Percentiles rank a stretch among this genome's conserved stretches.
Evolutionary conservation across 192 early-diverging fungal genomes (phyloP).

Genomic region (Lobosporangium transversale): DNA sequence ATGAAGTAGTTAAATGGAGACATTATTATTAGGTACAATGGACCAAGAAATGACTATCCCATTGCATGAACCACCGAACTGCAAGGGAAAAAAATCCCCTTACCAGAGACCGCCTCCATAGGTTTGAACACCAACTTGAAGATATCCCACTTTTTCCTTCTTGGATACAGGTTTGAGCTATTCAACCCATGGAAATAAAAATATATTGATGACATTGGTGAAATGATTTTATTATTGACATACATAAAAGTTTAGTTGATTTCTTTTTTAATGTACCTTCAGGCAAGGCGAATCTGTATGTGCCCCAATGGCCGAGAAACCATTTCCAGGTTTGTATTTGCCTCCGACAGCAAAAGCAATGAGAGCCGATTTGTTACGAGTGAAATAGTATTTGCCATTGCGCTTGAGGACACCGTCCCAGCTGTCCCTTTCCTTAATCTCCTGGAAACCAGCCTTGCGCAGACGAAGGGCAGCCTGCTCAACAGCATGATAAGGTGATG

Average conservation of each 20-base stretch:
- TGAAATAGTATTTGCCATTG: constrained; percentile 96
- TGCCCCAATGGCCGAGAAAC: constrained; percentile 91
- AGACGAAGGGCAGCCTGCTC: constrained; percentile 80
- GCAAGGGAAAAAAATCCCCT: too few relatives aligned
- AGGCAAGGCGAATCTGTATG: constrained; percentile 98
- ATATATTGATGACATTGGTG: too few relatives aligned
- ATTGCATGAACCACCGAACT: too few relatives aligned
- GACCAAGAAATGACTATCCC: too few relatives aligned
- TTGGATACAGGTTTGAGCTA: constrained; percentile 96
- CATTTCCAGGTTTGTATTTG: constrained; percentile 83
- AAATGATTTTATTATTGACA: too few relatives aligned
- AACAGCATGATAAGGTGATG: constrained; percentile 97
- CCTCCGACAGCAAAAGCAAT: constrained; percentile 96
- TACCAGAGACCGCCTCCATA: constrained; percentile 98
- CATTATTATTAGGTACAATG: too few relatives aligned
- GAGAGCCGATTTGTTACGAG: constrained; percentile 87
- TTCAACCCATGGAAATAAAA: background rate
- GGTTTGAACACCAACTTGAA: constrained; percentile 90
- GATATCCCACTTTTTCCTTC: constrained; percentile 85
- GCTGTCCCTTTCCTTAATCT: constrained; percentile 89
- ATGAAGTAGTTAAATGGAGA: background rate
- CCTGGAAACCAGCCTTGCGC: constrained; percentile 79
- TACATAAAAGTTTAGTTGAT: too few relatives aligned
- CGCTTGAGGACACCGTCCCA: constrained; percentile 78
- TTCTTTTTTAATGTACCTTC: too few relatives aligned